Evolutionary conservation across 371 early-diverging fungal genomes (phyloP).

Genomic region (Dichotomocladium elegans): DNA sequence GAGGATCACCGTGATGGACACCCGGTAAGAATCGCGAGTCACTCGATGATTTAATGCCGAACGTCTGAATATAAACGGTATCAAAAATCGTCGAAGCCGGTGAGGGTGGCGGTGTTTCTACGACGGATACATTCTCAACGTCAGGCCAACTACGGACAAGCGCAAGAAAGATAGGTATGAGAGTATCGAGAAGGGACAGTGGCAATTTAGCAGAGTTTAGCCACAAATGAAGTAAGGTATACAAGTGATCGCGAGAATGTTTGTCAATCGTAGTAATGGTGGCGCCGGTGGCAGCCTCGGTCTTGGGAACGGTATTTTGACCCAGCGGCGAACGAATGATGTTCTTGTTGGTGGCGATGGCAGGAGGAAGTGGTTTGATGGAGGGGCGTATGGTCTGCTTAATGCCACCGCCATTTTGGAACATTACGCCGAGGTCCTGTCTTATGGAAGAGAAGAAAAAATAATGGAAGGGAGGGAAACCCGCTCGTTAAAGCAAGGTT

Average conservation of each 20-base stretch:
- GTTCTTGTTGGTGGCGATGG: background rate
- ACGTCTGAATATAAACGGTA: background rate
- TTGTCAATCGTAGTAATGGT: background rate
- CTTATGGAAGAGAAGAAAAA: too few relatives aligned
- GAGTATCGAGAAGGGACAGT: background rate
- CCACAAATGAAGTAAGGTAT: background rate
- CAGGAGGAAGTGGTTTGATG: background rate
- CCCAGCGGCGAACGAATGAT: too few relatives aligned
- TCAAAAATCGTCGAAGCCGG: constrained; percentile 1
- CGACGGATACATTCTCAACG: background rate
- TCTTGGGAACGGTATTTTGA: too few relatives aligned
- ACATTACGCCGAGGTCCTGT: too few relatives aligned
- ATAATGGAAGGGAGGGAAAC: too few relatives aligned
- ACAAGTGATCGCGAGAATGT: background rate
- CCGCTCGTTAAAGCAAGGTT: too few relatives aligned
- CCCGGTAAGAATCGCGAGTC: constrained; percentile 21
- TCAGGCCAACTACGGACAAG: background rate
- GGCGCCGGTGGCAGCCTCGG: too few relatives aligned
- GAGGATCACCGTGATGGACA: constrained; percentile 18
- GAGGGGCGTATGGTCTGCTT: background rate
- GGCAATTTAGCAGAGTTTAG: background rate
- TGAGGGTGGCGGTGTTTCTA: background rate
- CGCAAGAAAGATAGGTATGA: background rate
- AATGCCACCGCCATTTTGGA: background rate
- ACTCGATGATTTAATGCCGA: background rate